These are phyloP conservation scores for Colletotrichum melonis DNA, from an alignment of 2,329 filamentous ascomycete species.

Conservation along the genomic window DNA sequence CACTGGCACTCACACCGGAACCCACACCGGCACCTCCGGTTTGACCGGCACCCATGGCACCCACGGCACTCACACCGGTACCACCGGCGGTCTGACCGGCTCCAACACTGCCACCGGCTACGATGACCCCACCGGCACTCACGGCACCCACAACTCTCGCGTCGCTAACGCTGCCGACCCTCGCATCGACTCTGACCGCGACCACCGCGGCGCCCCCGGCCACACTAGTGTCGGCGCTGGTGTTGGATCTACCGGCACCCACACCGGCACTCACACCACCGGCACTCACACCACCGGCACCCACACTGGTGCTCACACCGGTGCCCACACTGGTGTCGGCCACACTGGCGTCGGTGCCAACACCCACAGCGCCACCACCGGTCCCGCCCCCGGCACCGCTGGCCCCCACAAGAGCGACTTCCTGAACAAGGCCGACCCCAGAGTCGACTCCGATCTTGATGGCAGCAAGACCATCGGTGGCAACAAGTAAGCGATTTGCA, in stretches of 20 bases:
- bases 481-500: conserved; percentile 55
- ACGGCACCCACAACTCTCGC: conserved; percentile 60
- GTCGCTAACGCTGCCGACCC: conserved; percentile 64
- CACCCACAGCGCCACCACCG: conserved; percentile 33
- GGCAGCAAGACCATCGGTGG: conserved; percentile 65
- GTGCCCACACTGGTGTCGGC: conserved; percentile 10
- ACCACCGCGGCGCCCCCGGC: conserved; percentile 41
- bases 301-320: too few relatives aligned
- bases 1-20: conserved; percentile 43
- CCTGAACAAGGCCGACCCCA: conserved; percentile 66
- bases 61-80: conserved; percentile 29
- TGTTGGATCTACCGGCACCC: too few relatives aligned
- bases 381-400: conserved; percentile 29
- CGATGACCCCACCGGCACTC: conserved; percentile 30
- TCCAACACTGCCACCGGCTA: conserved; percentile 6
- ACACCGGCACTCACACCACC: too few relatives aligned
- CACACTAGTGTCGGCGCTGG: neutral
- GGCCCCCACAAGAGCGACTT: conserved; percentile 57
- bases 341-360: neutral
- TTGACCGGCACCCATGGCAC: conserved; percentile 37
- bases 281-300: too few relatives aligned
- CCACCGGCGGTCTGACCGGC: conserved; percentile 35
- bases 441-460: conserved; percentile 67
- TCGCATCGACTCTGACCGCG: conserved; percentile 64
- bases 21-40: conserved; percentile 36